Evolutionary conservation across 2,329 filamentous ascomycete genomes (phyloP).

Genomic region (Coleophoma eucalyptorum): DNA sequence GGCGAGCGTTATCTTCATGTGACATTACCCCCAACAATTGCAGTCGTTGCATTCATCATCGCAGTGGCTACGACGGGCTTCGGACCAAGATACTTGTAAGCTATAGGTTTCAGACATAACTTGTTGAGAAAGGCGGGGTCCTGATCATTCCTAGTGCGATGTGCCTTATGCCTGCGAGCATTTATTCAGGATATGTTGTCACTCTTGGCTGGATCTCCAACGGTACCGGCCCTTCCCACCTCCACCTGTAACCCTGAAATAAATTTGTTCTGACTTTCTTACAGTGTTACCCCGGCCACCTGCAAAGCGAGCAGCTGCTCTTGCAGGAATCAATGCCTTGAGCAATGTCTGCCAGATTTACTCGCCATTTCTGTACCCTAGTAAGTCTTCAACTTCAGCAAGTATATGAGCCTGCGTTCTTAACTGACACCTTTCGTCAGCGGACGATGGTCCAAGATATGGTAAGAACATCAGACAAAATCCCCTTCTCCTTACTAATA

Average conservation of each 20-base stretch:
- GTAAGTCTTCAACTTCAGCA: not conserved
- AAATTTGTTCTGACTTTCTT: slow-evolving; percentile 23
- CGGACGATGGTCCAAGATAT: slow-evolving; percentile 37
- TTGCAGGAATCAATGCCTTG: slow-evolving; percentile 13
- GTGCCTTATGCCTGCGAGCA: slow-evolving; percentile 62
- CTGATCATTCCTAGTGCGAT: slow-evolving; percentile 37
- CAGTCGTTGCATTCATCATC: slow-evolving; percentile 60
- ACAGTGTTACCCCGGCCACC: slow-evolving; percentile 28
- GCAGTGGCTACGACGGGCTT: slow-evolving; percentile 54
- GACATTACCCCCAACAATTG: slow-evolving; percentile 47
- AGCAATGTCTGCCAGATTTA: slow-evolving; percentile 64
- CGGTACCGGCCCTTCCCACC: slow-evolving; percentile 1
- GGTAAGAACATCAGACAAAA: not conserved
- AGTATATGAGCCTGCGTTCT: not conserved
- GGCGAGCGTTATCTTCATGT: slow-evolving; percentile 68
- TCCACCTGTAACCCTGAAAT: no score
- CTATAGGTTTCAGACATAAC: not conserved
- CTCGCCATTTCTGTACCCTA: slow-evolving; percentile 57
- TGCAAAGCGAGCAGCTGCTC: slow-evolving; percentile 14
- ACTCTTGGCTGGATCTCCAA: slow-evolving; percentile 70
- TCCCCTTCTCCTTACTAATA: not conserved
- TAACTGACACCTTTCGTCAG: slow-evolving; percentile 28
- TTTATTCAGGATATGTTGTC: slow-evolving; percentile 63
- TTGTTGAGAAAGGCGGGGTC: not conserved
- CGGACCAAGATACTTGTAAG: slow-evolving; percentile 54